Conservation (phyloP, 2,329 filamentous ascomycete genomes). For the Clarireedia hainanense region DNA sequence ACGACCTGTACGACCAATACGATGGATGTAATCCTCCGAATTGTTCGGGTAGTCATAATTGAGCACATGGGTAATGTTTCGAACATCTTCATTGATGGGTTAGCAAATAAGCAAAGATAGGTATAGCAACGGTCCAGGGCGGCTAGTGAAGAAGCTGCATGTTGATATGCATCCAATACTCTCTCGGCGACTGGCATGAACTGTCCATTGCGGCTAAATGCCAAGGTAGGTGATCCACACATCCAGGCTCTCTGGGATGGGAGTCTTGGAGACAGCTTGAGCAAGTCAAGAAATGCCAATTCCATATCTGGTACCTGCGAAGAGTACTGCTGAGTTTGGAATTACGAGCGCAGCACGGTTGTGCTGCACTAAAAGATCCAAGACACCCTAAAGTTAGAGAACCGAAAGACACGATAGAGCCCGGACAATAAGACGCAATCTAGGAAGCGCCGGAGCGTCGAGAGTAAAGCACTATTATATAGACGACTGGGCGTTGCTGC, state of each 20-base stretch:
- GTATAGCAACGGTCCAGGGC: slow-evolving; percentile 57
- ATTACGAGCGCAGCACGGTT: slow-evolving; percentile 62
- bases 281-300: slow-evolving; percentile 70
- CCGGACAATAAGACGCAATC: slow-evolving; percentile 89
- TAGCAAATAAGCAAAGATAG: slow-evolving; percentile 61
- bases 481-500: slow-evolving; percentile 51
- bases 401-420: slow-evolving; percentile 77
- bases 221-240: slow-evolving; percentile 43
- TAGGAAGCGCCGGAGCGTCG: slow-evolving; percentile 79
- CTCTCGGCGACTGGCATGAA: slow-evolving; percentile 31
- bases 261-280: slow-evolving; percentile 72
- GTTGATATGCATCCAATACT: slow-evolving; percentile 32
- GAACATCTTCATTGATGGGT: slow-evolving; percentile 90
- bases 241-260: slow-evolving; percentile 51
- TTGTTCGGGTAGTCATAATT: slow-evolving; percentile 95
- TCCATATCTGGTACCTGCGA: slow-evolving; percentile 64
- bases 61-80: slow-evolving; percentile 99
- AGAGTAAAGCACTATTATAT: slow-evolving; percentile 77
- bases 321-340: slow-evolving; percentile 62
- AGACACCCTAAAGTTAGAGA: slow-evolving; percentile 73
- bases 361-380: slow-evolving; percentile 71
- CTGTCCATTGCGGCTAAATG: slow-evolving; percentile 36
- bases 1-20: slow-evolving; percentile 85
- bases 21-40: slow-evolving; percentile 92
- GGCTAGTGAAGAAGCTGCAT: slow-evolving; percentile 30